phyloP scores from a whole-genome alignment of 208 protist species.

The Crithidia expoeki region DNA sequence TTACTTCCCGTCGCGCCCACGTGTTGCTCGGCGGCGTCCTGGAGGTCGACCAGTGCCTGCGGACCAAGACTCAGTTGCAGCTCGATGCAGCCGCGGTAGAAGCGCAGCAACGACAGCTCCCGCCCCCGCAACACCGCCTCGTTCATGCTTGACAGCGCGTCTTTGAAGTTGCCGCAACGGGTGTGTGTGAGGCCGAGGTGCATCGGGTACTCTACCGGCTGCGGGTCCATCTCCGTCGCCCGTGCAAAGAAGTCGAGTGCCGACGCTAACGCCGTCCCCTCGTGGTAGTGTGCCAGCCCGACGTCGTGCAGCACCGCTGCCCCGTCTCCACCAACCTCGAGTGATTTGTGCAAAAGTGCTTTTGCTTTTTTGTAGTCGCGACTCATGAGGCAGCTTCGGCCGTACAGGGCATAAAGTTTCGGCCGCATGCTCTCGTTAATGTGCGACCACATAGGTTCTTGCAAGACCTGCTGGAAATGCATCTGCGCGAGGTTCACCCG shows the following conservation, averaged over 20 bases:
- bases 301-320: conserved; percentile 70
- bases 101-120: conserved; percentile 57
- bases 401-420: conserved; percentile 59
- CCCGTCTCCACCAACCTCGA: conserved; percentile 68
- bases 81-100: conserved; percentile 76
- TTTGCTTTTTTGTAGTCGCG: conserved; percentile 48
- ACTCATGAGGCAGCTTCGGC: conserved; percentile 44
- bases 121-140: conserved; percentile 59
- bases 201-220: conserved; percentile 61
- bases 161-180: conserved; percentile 45
- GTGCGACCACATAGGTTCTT: conserved; percentile 49
- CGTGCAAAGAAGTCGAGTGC: conserved; percentile 60
- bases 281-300: conserved; percentile 78
- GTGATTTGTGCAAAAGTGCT: conserved; percentile 45
- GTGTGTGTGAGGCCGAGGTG: conserved; percentile 75
- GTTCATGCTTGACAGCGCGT: conserved; percentile 75
- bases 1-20: background rate
- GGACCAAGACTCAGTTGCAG: conserved; percentile 56
- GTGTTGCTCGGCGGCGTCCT: conserved; percentile 8
- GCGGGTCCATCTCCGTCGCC: conserved; percentile 70
- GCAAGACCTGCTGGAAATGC: conserved; percentile 46
- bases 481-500: conserved; percentile 47
- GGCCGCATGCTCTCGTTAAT: conserved; percentile 35
- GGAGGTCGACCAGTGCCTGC: conserved; percentile 30
- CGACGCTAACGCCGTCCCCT: conserved; percentile 48